phyloP scores from a whole-genome alignment of 345 rosid species.

The Brassica napus region DNA sequence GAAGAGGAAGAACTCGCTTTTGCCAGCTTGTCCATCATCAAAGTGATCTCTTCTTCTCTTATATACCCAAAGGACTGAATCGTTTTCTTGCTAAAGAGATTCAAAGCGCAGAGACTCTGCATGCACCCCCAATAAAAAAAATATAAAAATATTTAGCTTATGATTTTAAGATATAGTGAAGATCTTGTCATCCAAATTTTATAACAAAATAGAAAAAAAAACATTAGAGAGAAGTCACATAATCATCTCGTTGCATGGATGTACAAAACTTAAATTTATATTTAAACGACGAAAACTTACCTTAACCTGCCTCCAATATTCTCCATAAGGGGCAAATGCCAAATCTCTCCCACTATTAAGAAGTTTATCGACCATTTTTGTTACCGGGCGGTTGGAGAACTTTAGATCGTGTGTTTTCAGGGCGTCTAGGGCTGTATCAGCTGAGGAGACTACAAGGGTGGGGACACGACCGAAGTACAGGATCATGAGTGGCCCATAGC shows the following conservation, averaged over 20 bases:
- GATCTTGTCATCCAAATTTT: neutral
- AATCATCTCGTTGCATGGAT: too few relatives aligned
- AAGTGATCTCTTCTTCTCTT: neutral
- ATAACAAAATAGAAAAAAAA: neutral
- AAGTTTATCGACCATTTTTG: neutral
- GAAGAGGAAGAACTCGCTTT: slow-evolving; percentile 20
- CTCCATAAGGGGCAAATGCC: neutral
- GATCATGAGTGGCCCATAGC: too few relatives aligned
- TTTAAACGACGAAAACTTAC: neutral
- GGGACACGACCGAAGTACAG: too few relatives aligned
- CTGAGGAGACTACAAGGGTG: neutral
- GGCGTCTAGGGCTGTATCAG: neutral
- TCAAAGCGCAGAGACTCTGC: neutral
- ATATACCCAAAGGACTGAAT: neutral
- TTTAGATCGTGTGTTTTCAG: neutral
- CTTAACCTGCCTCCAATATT: neutral
- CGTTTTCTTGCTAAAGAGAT: neutral
- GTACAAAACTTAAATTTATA: neutral
- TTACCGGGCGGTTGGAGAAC: neutral
- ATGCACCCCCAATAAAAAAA: neutral
- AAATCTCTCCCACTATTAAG: neutral
- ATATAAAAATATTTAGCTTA: too few relatives aligned
- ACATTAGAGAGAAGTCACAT: neutral
- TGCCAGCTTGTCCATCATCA: slow-evolving; percentile 27
- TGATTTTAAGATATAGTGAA: neutral